These are phyloP conservation scores for Amphicarpaea edgeworthii DNA, from an alignment of 306 rosid species.

Conservation along the genomic window DNA sequence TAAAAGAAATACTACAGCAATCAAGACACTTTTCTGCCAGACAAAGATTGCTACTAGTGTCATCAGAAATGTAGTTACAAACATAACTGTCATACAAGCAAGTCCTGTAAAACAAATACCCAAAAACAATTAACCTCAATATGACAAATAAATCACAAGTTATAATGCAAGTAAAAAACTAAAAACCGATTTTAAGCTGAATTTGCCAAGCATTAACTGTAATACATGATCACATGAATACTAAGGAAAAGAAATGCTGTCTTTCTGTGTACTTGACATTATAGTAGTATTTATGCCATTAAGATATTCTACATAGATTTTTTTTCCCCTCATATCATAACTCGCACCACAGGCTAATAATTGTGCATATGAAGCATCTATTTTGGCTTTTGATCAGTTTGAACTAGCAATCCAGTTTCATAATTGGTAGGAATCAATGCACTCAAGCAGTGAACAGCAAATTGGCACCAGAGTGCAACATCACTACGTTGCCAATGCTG, in stretches of 20 bases:
- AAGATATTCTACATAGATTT: slow-evolving; percentile 17
- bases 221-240: slow-evolving; percentile 11
- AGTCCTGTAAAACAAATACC: slow-evolving; percentile 66
- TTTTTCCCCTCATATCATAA: not conserved
- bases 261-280: slow-evolving; percentile 1
- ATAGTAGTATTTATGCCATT: not conserved
- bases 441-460: slow-evolving; percentile 26
- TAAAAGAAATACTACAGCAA: slow-evolving; percentile 63
- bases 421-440: slow-evolving; percentile 6
- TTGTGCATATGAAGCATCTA: slow-evolving; percentile 12
- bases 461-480: slow-evolving; percentile 25
- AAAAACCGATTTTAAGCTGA: slow-evolving; percentile 9
- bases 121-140: slow-evolving; percentile 37
- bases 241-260: not conserved
- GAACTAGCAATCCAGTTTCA: slow-evolving; percentile 13
- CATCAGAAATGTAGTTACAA: slow-evolving; percentile 83
- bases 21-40: slow-evolving; percentile 72
- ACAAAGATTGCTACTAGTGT: slow-evolving; percentile 73
- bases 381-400: slow-evolving; percentile 26
- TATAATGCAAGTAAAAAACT: not conserved
- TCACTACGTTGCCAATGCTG: not conserved
- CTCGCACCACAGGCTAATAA: slow-evolving; percentile 26
- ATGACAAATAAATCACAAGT: slow-evolving; percentile 21
- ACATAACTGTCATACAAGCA: slow-evolving; percentile 85
- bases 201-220: slow-evolving; percentile 14